phyloP scores from a whole-genome alignment of 2,329 filamentous ascomycete species.

The Chaetoscypha palmicola region DNA sequence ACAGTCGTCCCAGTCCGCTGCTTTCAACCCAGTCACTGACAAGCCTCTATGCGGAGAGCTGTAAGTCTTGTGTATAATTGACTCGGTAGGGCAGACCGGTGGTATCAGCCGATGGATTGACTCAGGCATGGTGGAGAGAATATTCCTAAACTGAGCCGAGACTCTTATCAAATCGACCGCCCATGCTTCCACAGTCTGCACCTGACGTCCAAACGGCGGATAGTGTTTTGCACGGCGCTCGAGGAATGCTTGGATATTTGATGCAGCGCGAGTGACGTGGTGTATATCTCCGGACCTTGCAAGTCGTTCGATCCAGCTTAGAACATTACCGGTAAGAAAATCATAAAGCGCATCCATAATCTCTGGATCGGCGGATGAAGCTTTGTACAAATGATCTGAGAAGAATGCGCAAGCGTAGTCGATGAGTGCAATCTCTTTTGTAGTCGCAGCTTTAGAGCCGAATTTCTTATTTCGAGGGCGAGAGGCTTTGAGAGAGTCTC shows the following conservation, averaged over 20 bases:
- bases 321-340: slow-evolving; percentile 27
- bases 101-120: slow-evolving; percentile 13
- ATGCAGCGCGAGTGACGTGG: slow-evolving; percentile 20
- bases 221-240: slow-evolving; percentile 7
- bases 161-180: slow-evolving; percentile 6
- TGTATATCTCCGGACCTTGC: slow-evolving; percentile 20
- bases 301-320: slow-evolving; percentile 30
- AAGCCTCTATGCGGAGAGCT: slow-evolving; percentile 1
- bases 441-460: background rate
- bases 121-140: background rate
- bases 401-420: slow-evolving; percentile 27
- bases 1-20: slow-evolving; percentile 24
- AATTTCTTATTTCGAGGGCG: slow-evolving; percentile 7
- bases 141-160: slow-evolving; percentile 5
- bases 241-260: slow-evolving; percentile 26
- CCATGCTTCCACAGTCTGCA: slow-evolving; percentile 27
- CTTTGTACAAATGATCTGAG: slow-evolving; percentile 25
- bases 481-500: slow-evolving; percentile 18
- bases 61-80: background rate
- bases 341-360: slow-evolving; percentile 19
- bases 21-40: background rate
- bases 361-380: slow-evolving; percentile 15
- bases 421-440: slow-evolving; percentile 8
- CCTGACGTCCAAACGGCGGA: slow-evolving; percentile 16
- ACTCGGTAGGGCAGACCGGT: slow-evolving; percentile 7